Conservation (phyloP, 202 grass and related monocot genomes). For the Zoysia matrella region DNA sequence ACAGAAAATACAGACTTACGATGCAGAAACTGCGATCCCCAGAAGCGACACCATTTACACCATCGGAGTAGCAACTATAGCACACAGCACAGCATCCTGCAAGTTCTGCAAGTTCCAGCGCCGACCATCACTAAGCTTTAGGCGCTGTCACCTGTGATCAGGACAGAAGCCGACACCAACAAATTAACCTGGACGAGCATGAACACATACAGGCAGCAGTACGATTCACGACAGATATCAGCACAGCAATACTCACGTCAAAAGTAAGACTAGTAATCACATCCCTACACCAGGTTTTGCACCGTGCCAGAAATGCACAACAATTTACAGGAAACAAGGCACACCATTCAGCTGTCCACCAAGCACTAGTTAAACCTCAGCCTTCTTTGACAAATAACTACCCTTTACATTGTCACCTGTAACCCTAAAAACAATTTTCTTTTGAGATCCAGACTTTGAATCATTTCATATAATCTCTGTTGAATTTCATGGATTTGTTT, state of each 20-base stretch:
- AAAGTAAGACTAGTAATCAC: too few species aligned
- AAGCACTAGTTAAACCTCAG: neutral
- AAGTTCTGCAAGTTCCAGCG: constrained; percentile 10
- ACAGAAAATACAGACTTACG: neutral
- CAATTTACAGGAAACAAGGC: neutral
- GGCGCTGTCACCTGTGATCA: neutral
- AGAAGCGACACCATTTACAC: neutral
- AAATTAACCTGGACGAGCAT: neutral
- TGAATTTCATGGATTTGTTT: neutral
- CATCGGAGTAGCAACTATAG: neutral
- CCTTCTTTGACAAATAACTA: constrained; percentile 23
- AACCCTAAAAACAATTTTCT: neutral
- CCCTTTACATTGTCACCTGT: neutral
- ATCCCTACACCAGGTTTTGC: too few species aligned
- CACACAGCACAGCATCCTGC: too few species aligned
- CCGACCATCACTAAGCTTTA: constrained; percentile 28
- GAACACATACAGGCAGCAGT: neutral
- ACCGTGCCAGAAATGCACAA: neutral
- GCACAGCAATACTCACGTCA: too few species aligned
- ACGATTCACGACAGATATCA: neutral
- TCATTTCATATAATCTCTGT: constrained; percentile 30
- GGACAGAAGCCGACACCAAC: neutral
- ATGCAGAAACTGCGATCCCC: neutral
- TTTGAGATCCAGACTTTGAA: neutral
- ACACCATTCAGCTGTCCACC: too few species aligned